A percentile compares a stretch with the other conserved stretches of the same genome.
These are phyloP conservation scores for Trypanosoma lewisi DNA, from an alignment of 208 protist genomes.

Conservation along the genomic window DNA sequence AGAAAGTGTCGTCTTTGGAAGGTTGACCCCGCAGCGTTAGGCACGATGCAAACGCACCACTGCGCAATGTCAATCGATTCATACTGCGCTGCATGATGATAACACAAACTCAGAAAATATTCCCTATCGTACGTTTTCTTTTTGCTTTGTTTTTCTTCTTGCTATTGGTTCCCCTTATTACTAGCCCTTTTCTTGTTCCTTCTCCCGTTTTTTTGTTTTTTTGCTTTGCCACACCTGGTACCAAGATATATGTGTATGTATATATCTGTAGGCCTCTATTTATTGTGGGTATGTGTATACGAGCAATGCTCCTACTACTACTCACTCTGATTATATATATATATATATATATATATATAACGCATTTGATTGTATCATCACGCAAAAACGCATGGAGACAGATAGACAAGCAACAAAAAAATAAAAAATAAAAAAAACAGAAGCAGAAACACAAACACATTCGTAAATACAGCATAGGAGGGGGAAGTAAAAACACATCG, in stretches of 20 bases:
- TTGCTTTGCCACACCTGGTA: background rate
- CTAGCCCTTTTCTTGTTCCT: background rate
- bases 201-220: background rate
- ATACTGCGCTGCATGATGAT: conserved; percentile 47
- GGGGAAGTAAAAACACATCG: background rate
- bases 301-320: too few species aligned
- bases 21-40: conserved; percentile 24
- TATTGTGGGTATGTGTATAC: too few species aligned
- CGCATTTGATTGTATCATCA: background rate
- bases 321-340: too few species aligned
- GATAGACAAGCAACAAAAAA: background rate
- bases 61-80: conserved; percentile 26
- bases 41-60: conserved; percentile 28
- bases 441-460: conserved; percentile 6
- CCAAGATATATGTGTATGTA: conserved; percentile 2
- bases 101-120: background rate
- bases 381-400: background rate
- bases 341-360: too few species aligned
- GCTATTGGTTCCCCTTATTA: background rate
- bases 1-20: background rate
- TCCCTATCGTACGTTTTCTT: too few species aligned
- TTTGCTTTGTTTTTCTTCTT: conserved; percentile 9
- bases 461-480: background rate
- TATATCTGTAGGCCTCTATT: too few species aligned
- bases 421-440: conserved; percentile 11